A percentile compares a stretch with the other conserved stretches of the same genome.
phyloP scores from a whole-genome alignment of 164 flowering plant species.

The Magnolia kwangsiensis region DNA sequence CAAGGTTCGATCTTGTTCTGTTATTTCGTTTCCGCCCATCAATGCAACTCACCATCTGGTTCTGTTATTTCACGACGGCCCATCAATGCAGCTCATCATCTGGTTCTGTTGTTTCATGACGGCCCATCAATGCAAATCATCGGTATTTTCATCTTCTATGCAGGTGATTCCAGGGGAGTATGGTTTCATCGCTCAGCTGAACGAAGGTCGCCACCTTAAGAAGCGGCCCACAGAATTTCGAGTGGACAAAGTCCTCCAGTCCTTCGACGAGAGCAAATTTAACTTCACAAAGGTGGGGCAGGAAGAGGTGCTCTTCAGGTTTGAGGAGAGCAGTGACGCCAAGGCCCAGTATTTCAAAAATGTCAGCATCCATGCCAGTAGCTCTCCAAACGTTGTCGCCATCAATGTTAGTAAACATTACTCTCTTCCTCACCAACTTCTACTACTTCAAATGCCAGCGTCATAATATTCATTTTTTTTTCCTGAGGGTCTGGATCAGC shows the following conservation, averaged over 20 bases:
- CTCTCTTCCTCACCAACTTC: not conserved
- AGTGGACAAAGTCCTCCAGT: conserved; percentile 72
- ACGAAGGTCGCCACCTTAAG: conserved; percentile 83
- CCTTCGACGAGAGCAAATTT: conserved; percentile 78
- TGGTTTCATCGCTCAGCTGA: conserved; percentile 86
- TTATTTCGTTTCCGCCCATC: not conserved
- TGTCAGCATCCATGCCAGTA: conserved; percentile 28
- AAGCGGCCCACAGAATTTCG: conserved; percentile 83
- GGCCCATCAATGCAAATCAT: not conserved
- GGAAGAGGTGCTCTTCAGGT: conserved; percentile 75
- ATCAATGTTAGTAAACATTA: conserved; percentile 55
- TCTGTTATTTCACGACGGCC: not conserved
- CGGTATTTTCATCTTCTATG: not conserved
- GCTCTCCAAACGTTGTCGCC: conserved; percentile 67
- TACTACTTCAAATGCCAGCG: not conserved
- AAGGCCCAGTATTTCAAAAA: conserved; percentile 34
- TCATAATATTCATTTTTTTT: not conserved
- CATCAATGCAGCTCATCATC: not conserved
- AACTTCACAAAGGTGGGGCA: conserved; percentile 92
- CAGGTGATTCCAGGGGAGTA: conserved; percentile 51
- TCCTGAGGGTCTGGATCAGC: not conserved
- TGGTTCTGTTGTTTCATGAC: not conserved
- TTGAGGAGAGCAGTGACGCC: conserved; percentile 42
- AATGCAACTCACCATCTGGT: not conserved
- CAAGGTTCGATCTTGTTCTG: conserved; percentile 25